Conservation (phyloP, 208 protist species). For the Hexamita inflata region DNA sequence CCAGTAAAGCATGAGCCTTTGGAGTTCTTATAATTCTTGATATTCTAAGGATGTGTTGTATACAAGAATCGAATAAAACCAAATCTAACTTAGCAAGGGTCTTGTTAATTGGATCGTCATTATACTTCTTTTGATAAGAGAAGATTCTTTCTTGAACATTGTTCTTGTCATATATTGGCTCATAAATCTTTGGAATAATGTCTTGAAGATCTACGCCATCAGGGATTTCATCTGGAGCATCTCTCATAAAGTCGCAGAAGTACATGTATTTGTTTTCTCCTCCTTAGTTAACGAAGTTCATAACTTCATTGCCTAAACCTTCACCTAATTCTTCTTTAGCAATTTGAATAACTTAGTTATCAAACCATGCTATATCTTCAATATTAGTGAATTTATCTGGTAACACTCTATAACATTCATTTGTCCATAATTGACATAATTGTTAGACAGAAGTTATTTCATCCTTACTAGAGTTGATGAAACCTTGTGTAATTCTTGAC, state of each 20-base stretch:
- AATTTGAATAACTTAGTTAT: conserved; percentile 54
- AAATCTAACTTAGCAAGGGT: conserved; percentile 64
- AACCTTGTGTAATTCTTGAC: conserved; percentile 78
- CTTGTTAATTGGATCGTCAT: conserved; percentile 52
- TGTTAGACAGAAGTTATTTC: conserved; percentile 53
- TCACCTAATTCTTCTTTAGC: conserved; percentile 16
- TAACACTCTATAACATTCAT: conserved; percentile 85
- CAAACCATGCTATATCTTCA: conserved; percentile 79
- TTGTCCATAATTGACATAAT: conserved; percentile 70
- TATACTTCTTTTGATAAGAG: conserved; percentile 57
- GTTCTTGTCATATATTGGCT: conserved; percentile 64
- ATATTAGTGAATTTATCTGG: conserved; percentile 81
- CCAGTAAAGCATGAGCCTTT: conserved; percentile 44
- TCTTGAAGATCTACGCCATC: conserved; percentile 56
- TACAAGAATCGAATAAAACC: conserved; percentile 80
- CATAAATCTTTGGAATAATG: conserved; percentile 76
- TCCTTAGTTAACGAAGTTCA: conserved; percentile 8
- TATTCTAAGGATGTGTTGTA: conserved; percentile 42
- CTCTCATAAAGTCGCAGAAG: conserved; percentile 25
- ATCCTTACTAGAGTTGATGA: conserved; percentile 63
- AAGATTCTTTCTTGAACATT: conserved; percentile 53
- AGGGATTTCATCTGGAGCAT: conserved; percentile 13
- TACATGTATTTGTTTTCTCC: conserved; percentile 11
- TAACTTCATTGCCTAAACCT: background rate
- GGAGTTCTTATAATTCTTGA: conserved; percentile 37